A percentile compares a stretch with the other conserved stretches of the same genome.
Evolutionary conservation across 2,329 filamentous ascomycete species (phyloP).

Genomic region (Colletotrichum horii): DNA sequence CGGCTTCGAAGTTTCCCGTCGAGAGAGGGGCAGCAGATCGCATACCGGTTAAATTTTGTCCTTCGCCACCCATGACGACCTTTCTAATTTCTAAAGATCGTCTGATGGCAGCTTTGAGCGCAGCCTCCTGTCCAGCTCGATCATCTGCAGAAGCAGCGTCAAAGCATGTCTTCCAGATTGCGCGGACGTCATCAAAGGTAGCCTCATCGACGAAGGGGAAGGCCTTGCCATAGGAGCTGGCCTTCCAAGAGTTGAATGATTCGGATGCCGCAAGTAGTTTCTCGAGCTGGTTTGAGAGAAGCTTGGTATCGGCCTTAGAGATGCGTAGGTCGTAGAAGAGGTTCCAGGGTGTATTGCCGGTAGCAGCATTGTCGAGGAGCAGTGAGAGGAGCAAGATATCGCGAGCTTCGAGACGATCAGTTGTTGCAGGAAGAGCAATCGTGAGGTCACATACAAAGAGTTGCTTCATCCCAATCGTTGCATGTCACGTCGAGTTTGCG

Average conservation of each 20-base stretch:
- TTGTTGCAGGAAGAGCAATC: neutral
- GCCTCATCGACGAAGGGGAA: slow-evolving; percentile 54
- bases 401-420: slow-evolving; percentile 45
- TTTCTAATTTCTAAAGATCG: neutral
- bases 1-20: slow-evolving; percentile 25
- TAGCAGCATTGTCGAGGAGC: slow-evolving; percentile 43
- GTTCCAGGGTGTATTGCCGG: slow-evolving; percentile 49
- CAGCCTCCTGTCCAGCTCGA: neutral
- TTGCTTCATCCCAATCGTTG: slow-evolving; percentile 55
- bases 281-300: slow-evolving; percentile 35
- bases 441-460: slow-evolving; percentile 48
- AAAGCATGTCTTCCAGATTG: slow-evolving; percentile 8
- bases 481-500: slow-evolving; percentile 60
- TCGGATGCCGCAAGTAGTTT: slow-evolving; percentile 45
- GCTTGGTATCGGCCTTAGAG: slow-evolving; percentile 35
- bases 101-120: neutral
- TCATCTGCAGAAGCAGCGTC: neutral
- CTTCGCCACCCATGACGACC: slow-evolving; percentile 23
- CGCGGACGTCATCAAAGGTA: slow-evolving; percentile 40
- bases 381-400: slow-evolving; percentile 60
- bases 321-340: slow-evolving; percentile 61
- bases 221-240: slow-evolving; percentile 44
- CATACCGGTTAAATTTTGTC: slow-evolving; percentile 30
- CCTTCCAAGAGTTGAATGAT: slow-evolving; percentile 49
- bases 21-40: slow-evolving; percentile 44